Base-by-base conservation (phyloP, 257 asterid species). In the Echium plantagineum region DNA sequence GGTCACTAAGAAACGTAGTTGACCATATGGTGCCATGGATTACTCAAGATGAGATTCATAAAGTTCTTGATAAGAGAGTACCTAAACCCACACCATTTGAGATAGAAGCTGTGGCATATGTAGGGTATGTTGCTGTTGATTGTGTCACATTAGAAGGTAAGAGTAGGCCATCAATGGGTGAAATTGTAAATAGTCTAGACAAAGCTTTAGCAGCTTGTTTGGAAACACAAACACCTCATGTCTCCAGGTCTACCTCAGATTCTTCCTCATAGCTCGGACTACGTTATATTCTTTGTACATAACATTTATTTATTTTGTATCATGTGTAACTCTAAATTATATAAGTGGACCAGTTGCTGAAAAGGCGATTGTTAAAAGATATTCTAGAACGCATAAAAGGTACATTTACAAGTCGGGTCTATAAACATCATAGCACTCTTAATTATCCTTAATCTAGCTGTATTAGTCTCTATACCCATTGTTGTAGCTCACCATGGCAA, bases 81-180 rank as follows among this genome's bases (percentile, higher is more conserved):
- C 80, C 93, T 0, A 83, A 95, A 52, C 97, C 97, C 13, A 87
- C 87, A 9, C 97, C 96, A 9, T 74, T 80, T 16, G 96, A 90
- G 78, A 90, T 90, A 30, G 97, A 87, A 71, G 94, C 90, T 1
- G 94, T 90, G 72, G 82, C 81, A 0, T 81, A 75, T 58, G 85
- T 83, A 1, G 97, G 95, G 32, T 90, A 83, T 66, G 70, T 90
- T 35, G 94, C 95, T 4, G 95, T 81, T 0, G 97, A 90, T 62
- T 90, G 96, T 67, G 94, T 88, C 20, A 80, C 68, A 76, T 53
- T 70, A 19, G 89, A 87, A 71, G 90, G 96, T 3, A 51, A 63
- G 49, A 73, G 85, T 62, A 71, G 96, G 70, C 97, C 97, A 2
- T 64, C 87, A 2, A 90, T 90, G 97, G 74, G 78, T 28, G 94